Conservation (phyloP, 176 grass and related monocot species). For the Carex parvula region DNA sequence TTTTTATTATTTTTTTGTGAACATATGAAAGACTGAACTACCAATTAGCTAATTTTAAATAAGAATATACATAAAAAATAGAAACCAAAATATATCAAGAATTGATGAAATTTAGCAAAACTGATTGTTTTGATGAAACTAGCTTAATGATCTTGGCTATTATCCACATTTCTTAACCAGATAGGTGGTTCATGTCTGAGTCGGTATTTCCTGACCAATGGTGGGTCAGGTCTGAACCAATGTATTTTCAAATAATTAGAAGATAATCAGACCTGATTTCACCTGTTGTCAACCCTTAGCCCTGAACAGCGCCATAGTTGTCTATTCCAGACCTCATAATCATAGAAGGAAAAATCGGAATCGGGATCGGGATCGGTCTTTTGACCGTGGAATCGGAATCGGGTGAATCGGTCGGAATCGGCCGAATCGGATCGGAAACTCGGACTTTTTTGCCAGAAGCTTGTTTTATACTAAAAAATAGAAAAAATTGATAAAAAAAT, state of each 20-base stretch:
- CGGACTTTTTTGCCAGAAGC: too few relatives aligned
- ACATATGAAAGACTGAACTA: neutral
- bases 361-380: too few relatives aligned
- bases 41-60: neutral
- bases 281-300: neutral
- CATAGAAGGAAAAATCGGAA: too few relatives aligned
- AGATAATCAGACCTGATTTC: neutral
- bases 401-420: too few relatives aligned
- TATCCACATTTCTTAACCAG: neutral
- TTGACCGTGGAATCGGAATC: too few relatives aligned
- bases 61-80: neutral
- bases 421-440: too few relatives aligned
- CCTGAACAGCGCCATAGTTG: neutral
- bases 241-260: neutral
- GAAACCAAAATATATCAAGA: neutral
- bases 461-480: too few relatives aligned
- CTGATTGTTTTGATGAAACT: neutral
- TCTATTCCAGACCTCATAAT: neutral
- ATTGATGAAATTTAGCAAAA: neutral
- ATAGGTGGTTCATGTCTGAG: neutral
- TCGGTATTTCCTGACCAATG: neutral
- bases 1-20: neutral
- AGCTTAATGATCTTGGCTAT: neutral
- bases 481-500: too few relatives aligned
- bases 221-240: neutral